Evolutionary conservation across 495 filamentous ascomycete species (phyloP), one percentile per base, ranked within the genome.

Genomic region (Recurvomyces mirabilis): DNA sequence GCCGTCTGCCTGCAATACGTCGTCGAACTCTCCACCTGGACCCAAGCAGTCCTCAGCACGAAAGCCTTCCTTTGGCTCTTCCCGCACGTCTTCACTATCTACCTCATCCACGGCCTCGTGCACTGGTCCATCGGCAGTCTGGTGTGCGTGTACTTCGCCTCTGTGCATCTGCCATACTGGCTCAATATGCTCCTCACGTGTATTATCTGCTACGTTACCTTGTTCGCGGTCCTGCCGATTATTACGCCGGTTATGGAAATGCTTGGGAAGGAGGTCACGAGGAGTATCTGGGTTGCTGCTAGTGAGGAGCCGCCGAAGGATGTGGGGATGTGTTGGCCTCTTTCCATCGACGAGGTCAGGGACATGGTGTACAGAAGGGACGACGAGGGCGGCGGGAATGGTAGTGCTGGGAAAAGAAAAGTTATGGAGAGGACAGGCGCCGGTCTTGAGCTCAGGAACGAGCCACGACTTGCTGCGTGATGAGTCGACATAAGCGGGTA

Each of bases 21-120:
- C 22, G 60, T 67, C 51, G 65, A 68, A 31, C 41, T 67, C 17
- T 56, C 41, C 11, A 55, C 61, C 1, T 44, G 46, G 1, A 38
- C 60, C 9, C 65, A 68, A 42, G 57, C 51, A 36, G 19, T 61
- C 9, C 54, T 68, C 18, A 58, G 52, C 15, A 30, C 38, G n/a
- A 55, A 49, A 14, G 33, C 57, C 44, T 51, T 67, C 36, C 45
- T 65, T 17, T 48, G 51, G 46, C 41, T 67, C 13, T 67, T 68
- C 58, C 65, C 65, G 11, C 65, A 67, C 46, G 62, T 64, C 43
- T 67, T 67, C 52, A 67, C 63, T 38, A 66, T 68, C 33, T 68
- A 68, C 47, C 58, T 67, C 30, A 51, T 67, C 47, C 65, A 66
- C 54, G 65, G 63, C 49, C 45, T 67, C 18, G 51, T 65, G 12